phyloP scores from a whole-genome alignment of 1,284 basidiomycete species.

The Xanthoconium separans region DNA sequence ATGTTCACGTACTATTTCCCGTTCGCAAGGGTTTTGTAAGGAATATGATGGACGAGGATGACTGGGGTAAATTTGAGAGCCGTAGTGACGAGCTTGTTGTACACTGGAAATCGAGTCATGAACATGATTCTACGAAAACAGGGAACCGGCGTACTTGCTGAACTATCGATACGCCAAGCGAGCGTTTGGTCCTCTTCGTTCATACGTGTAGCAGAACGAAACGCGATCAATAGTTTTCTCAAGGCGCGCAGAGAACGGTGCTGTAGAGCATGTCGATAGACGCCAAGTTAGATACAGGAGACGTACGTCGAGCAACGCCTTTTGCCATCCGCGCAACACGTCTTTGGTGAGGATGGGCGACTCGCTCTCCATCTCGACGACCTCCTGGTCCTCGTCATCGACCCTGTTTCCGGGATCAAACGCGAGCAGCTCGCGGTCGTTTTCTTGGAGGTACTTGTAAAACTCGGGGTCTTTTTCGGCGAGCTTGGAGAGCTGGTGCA shows the following conservation, averaged over 20 bases:
- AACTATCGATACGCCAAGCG: slow-evolving; percentile 80
- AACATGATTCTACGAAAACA: background rate
- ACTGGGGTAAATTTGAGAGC: slow-evolving; percentile 90
- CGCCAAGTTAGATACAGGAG: background rate
- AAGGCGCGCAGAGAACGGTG: slow-evolving; percentile 85
- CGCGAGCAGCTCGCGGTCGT: slow-evolving; percentile 85
- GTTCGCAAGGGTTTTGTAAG: slow-evolving; percentile 78
- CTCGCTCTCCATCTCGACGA: slow-evolving; percentile 44
- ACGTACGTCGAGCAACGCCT: slow-evolving; percentile 81
- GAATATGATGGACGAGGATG: slow-evolving; percentile 84
- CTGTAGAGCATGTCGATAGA: slow-evolving; percentile 38
- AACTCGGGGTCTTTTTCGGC: slow-evolving; percentile 98
- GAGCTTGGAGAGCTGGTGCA: slow-evolving; percentile 84
- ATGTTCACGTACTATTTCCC: slow-evolving; percentile 75
- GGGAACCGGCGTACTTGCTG: slow-evolving; percentile 45
- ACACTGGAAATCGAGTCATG: slow-evolving; percentile 52
- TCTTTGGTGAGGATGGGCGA: slow-evolving; percentile 71
- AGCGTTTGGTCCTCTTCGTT: slow-evolving; percentile 80
- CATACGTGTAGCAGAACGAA: slow-evolving; percentile 86
- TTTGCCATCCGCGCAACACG: slow-evolving; percentile 84
- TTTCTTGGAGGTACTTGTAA: slow-evolving; percentile 96
- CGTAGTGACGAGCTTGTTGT: slow-evolving; percentile 90
- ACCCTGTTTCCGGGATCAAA: slow-evolving; percentile 57
- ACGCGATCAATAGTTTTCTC: slow-evolving; percentile 84
- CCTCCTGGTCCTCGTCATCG: slow-evolving; percentile 43